These are phyloP conservation scores for Diaporthe capsici DNA, from an alignment of 2,329 filamentous ascomycete genomes.

Conservation along the genomic window DNA sequence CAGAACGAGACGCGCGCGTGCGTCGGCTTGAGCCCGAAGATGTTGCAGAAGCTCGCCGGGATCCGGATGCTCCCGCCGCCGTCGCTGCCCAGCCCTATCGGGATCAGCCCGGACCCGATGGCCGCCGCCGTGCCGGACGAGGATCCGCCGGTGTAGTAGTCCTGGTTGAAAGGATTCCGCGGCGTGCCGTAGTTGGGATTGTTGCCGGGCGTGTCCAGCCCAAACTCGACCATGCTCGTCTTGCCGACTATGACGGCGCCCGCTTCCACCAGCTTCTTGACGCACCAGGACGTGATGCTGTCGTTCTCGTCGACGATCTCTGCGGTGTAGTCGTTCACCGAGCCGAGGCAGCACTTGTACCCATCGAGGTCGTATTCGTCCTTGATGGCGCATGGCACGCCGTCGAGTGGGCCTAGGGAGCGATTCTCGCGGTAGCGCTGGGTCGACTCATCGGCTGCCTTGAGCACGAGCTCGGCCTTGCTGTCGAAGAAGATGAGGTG, in stretches of 20 bases:
- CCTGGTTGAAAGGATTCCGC: slow-evolving; percentile 78
- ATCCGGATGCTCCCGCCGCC: slow-evolving; percentile 83
- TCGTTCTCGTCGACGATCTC: slow-evolving; percentile 53
- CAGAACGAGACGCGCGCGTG: slow-evolving; percentile 75
- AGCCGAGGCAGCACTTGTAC: slow-evolving; percentile 77
- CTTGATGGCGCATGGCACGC: slow-evolving; percentile 81
- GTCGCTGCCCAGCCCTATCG: slow-evolving; percentile 79
- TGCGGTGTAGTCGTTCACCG: slow-evolving; percentile 71
- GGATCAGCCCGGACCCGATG: slow-evolving; percentile 78
- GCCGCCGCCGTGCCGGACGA: slow-evolving; percentile 82
- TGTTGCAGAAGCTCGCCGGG: slow-evolving; percentile 78
- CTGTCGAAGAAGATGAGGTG: slow-evolving; percentile 61
- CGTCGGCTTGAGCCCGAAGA: slow-evolving; percentile 81
- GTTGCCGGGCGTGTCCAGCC: slow-evolving; percentile 81
- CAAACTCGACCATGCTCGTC: slow-evolving; percentile 82
- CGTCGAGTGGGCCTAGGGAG: slow-evolving; percentile 76
- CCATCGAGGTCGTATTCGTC: slow-evolving; percentile 84
- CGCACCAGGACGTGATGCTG: slow-evolving; percentile 75
- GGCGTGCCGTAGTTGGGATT: slow-evolving; percentile 82
- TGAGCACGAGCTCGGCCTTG: slow-evolving; percentile 56
- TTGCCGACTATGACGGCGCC: slow-evolving; percentile 82
- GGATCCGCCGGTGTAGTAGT: slow-evolving; percentile 83
- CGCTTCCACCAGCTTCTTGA: slow-evolving; percentile 77
- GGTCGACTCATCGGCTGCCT: slow-evolving; percentile 61
- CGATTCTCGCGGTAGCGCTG: slow-evolving; percentile 65